Percentiles rank a stretch among this genome's conserved stretches.
These are phyloP conservation scores for Brassica nigra DNA, from an alignment of 345 rosid species.

Conservation along the genomic window DNA sequence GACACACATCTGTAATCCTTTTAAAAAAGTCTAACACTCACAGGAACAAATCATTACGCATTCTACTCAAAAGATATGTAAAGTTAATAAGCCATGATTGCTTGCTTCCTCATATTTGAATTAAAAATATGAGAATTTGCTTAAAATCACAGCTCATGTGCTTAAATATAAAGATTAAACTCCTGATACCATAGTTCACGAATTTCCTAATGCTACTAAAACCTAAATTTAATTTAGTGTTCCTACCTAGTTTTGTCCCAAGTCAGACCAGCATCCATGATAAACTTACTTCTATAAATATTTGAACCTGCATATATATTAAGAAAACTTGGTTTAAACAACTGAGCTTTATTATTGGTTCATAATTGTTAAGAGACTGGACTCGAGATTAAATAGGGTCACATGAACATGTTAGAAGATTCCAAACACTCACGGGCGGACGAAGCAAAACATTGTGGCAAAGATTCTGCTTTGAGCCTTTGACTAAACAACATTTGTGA, in stretches of 20 bases:
- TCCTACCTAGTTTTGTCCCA: neutral
- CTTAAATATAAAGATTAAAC: neutral
- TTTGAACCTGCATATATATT: neutral
- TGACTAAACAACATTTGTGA: neutral
- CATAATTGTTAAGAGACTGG: neutral
- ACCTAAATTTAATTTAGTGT: neutral
- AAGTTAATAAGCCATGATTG: neutral
- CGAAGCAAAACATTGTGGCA: neutral
- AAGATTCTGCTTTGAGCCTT: neutral
- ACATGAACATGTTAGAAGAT: slow-evolving; percentile 33
- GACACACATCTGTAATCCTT: neutral
- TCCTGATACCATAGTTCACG: neutral
- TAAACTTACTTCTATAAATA: neutral
- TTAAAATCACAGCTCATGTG: neutral
- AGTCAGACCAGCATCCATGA: neutral
- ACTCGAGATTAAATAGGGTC: neutral
- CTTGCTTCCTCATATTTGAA: neutral
- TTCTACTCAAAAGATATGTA: neutral
- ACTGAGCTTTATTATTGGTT: neutral
- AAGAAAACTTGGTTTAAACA: neutral
- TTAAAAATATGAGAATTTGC: neutral
- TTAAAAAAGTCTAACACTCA: neutral
- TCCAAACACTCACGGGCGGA: neutral
- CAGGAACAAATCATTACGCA: neutral
- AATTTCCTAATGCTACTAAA: neutral